Evolutionary conservation across 306 rosid genomes (phyloP).

Genomic region (Fagus sylvatica): DNA sequence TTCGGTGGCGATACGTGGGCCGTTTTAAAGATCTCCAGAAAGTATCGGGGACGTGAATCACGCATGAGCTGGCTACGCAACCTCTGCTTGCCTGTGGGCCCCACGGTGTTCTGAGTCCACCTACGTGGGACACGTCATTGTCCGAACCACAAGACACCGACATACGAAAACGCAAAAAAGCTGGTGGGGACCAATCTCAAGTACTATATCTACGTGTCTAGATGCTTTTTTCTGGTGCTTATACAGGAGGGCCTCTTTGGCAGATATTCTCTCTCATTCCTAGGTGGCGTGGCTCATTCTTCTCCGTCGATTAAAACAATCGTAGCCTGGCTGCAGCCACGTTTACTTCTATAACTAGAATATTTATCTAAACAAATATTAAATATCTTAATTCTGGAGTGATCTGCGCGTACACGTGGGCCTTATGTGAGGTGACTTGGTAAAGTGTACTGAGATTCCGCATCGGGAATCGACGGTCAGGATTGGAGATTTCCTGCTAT

Average conservation of each 20-base stretch:
- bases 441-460: constrained; percentile 9
- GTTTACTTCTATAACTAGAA: not conserved
- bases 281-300: constrained; percentile 12
- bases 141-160: constrained; percentile 22
- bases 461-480: constrained; percentile 14
- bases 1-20: constrained; percentile 25
- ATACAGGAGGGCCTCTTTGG: constrained; percentile 22
- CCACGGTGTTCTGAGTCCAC: constrained; percentile 4
- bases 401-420: constrained; percentile 17
- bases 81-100: constrained; percentile 10
- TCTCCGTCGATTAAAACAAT: constrained; percentile 4
- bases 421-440: constrained; percentile 7
- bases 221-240: not conserved
- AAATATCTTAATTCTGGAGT: not conserved
- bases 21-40: constrained; percentile 11
- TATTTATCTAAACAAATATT: too few relatives aligned
- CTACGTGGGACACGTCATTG: constrained; percentile 28
- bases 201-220: constrained; percentile 6
- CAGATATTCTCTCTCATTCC: not conserved
- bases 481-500: constrained; percentile 9
- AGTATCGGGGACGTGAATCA: constrained; percentile 1
- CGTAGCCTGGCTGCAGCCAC: not conserved
- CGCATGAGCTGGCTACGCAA: constrained; percentile 28
- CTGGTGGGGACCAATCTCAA: constrained; percentile 9
- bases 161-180: constrained; percentile 9